phyloP scores from a whole-genome alignment of 2,329 filamentous ascomycete species.

The Zalaria obscura region DNA sequence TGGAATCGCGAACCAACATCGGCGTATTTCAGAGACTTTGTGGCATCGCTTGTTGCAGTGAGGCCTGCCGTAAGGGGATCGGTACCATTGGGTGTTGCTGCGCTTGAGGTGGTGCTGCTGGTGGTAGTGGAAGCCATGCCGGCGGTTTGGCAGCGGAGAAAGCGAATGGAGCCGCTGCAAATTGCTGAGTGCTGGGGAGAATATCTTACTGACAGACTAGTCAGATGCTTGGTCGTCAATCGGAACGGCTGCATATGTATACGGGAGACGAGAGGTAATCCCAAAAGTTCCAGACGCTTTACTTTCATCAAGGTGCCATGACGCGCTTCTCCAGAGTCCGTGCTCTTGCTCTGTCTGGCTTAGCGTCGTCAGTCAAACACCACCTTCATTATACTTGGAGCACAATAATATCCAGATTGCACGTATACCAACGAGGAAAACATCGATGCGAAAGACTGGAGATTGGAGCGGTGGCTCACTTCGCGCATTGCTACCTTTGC shows the following conservation, averaged over 20 bases:
- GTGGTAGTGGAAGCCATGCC: not conserved
- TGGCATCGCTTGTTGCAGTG: conserved; percentile 6
- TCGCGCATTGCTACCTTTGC: too few species aligned
- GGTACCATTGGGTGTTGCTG: not conserved
- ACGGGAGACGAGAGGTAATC: too few species aligned
- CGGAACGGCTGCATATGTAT: not conserved
- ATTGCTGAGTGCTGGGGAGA: not conserved
- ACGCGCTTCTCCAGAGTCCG: too few species aligned
- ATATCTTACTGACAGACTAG: not conserved
- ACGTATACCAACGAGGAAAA: too few species aligned
- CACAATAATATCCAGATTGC: too few species aligned
- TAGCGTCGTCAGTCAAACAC: too few species aligned
- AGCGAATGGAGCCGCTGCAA: not conserved
- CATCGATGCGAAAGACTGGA: too few species aligned
- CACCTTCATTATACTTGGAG: too few species aligned
- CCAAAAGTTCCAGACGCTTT: too few species aligned
- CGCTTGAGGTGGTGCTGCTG: not conserved
- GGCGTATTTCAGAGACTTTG: conserved; percentile 16
- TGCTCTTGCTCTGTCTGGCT: too few species aligned
- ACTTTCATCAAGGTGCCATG: too few species aligned
- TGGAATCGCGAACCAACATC: conserved; percentile 25
- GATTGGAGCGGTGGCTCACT: too few species aligned
- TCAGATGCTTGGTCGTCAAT: not conserved
- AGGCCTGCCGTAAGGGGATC: conserved; percentile 13
- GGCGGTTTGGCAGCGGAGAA: not conserved